Percentiles rank a stretch among this genome's conserved stretches.
These are phyloP conservation scores for Dacryopinax primogenitus DNA, from an alignment of 768 basidiomycete genomes.

Conservation along the genomic window DNA sequence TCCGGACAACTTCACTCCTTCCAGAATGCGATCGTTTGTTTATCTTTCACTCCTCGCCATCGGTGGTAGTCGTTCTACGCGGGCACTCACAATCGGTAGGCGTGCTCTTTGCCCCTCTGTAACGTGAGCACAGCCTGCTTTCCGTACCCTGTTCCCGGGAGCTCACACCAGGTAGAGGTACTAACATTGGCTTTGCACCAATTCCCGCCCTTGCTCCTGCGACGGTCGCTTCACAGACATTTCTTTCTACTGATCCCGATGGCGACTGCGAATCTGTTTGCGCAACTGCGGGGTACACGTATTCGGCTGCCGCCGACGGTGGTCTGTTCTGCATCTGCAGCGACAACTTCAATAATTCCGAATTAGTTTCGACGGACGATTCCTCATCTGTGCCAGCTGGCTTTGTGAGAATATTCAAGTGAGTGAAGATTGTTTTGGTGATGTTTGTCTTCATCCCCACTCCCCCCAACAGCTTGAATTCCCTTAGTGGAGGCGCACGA, in stretches of 20 bases:
- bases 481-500: not conserved
- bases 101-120: constrained; percentile 1
- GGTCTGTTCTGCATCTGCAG: not conserved
- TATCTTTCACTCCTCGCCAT: not conserved
- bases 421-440: too few species aligned
- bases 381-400: not conserved
- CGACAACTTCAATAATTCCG: not conserved
- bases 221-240: not conserved
- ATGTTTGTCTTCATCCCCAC: too few species aligned
- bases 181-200: not conserved
- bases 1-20: not conserved
- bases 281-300: not conserved
- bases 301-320: not conserved
- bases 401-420: not conserved
- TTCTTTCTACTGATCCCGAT: not conserved
- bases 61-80: not conserved
- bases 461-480: not conserved
- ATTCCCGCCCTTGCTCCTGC: constrained; percentile 4
- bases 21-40: not conserved
- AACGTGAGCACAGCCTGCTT: not conserved
- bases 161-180: not conserved
- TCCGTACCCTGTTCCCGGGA: not conserved
- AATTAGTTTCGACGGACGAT: not conserved
- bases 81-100: not conserved
- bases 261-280: constrained; percentile 5